A percentile compares a stretch with the other conserved stretches of the same genome.
Evolutionary conservation across 1,284 basidiomycete species (phyloP).

Genomic region (Marasmius tenuissimus): DNA sequence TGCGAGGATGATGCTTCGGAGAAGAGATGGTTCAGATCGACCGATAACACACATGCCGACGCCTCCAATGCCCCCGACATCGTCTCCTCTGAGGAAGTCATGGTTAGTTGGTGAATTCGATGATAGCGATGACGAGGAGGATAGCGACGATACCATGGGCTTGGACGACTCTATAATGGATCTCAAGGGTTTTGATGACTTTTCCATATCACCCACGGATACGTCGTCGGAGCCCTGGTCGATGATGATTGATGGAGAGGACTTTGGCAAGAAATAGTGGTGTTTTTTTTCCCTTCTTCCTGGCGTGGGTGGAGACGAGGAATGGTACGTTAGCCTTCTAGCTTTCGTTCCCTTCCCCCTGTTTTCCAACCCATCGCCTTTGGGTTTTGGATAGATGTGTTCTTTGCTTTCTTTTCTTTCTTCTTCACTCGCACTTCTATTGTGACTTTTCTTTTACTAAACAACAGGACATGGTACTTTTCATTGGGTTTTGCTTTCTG

Average conservation of each 20-base stretch:
- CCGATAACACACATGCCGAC: neutral
- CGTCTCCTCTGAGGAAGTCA: neutral
- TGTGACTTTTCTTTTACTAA: neutral
- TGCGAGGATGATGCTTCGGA: slow-evolving; percentile 54
- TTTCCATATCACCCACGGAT: neutral
- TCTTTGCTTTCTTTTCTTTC: neutral
- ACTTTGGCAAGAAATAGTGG: neutral
- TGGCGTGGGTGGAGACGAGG: neutral
- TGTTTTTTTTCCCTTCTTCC: neutral
- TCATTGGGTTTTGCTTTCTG: neutral
- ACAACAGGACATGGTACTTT: neutral
- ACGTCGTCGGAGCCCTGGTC: neutral
- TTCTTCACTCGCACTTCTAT: neutral
- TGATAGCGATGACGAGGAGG: neutral
- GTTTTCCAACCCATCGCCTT: neutral
- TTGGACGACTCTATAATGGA: neutral
- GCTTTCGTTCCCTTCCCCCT: neutral
- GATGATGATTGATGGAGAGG: neutral
- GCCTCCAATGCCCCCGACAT: slow-evolving; percentile 1
- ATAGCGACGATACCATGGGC: slow-evolving; percentile 1
- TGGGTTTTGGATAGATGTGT: neutral
- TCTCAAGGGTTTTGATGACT: slow-evolving; percentile 1
- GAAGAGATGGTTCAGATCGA: slow-evolving; percentile 2
- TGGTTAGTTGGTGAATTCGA: neutral
- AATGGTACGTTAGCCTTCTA: slow-evolving; percentile 1